Percentiles rank a stretch among this genome's conserved stretches.
Conservation (phyloP, 1,284 basidiomycete species). For the Filobasidium uniguttulatum region DNA sequence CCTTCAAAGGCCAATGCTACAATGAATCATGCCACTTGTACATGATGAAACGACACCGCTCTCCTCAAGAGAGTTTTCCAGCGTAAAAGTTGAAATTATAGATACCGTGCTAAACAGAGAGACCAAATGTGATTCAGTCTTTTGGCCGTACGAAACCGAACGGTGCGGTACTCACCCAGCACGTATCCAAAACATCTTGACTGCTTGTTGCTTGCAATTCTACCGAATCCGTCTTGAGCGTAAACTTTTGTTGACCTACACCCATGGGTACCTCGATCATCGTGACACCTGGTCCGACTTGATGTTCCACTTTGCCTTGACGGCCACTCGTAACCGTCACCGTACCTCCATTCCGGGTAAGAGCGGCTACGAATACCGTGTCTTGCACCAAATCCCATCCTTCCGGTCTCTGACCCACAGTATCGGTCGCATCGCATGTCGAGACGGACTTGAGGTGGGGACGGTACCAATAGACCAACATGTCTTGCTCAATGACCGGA, state of each 20-base stretch:
- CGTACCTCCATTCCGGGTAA: conserved; percentile 28
- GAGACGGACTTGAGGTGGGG: conserved; percentile 29
- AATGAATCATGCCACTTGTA: too few relatives aligned
- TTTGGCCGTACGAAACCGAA: too few relatives aligned
- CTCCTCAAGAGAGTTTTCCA: too few relatives aligned
- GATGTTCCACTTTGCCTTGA: conserved; percentile 20
- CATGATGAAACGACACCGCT: too few relatives aligned
- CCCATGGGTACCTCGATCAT: conserved; percentile 29
- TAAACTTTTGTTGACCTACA: conserved; percentile 25
- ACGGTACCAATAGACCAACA: conserved; percentile 34
- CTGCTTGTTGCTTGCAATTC: background rate
- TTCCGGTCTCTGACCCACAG: conserved; percentile 25
- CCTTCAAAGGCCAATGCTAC: too few relatives aligned
- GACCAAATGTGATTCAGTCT: too few relatives aligned
- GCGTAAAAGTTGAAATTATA: too few relatives aligned
- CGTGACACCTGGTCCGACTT: conserved; percentile 24
- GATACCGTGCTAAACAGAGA: too few relatives aligned
- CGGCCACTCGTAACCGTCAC: conserved; percentile 25
- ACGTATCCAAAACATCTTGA: background rate
- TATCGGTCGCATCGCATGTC: conserved; percentile 32
- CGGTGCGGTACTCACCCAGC: conserved; percentile 2
- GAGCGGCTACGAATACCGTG: conserved; percentile 29
- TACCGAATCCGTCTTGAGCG: conserved; percentile 13
- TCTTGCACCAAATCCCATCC: conserved; percentile 32
- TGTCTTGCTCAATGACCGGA: conserved; percentile 27